A percentile compares a stretch with the other conserved stretches of the same genome.
phyloP scores from a whole-genome alignment of 208 protist species.

The Zelonia costaricensis region DNA sequence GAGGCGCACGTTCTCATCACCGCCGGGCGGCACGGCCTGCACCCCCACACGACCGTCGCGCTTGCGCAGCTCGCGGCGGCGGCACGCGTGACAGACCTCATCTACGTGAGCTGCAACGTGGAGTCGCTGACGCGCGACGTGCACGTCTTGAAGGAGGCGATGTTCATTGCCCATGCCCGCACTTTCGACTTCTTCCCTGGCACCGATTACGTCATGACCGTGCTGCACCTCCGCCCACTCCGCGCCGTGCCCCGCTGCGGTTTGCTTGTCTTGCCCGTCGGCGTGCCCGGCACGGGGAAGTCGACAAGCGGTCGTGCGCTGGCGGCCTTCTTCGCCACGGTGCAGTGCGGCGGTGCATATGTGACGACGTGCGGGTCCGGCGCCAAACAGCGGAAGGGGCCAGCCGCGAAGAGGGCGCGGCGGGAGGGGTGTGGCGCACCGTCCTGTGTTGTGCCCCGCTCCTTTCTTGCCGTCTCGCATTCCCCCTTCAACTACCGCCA shows the following conservation, averaged over 20 bases:
- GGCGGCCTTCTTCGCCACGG: conserved; percentile 14
- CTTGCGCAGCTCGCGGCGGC: conserved; percentile 18
- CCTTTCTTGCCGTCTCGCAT: not conserved
- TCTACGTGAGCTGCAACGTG: conserved; percentile 59
- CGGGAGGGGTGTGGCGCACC: too few species aligned
- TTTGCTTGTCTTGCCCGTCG: conserved; percentile 38
- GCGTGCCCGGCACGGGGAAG: conserved; percentile 32
- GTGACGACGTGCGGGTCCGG: too few species aligned
- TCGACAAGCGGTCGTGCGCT: conserved; percentile 20
- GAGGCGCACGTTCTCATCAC: conserved; percentile 38
- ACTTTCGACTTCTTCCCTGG: conserved; percentile 59
- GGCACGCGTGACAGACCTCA: conserved; percentile 22
- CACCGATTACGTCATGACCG: conserved; percentile 54
- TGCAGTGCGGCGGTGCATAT: not conserved
- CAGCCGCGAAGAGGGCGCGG: not conserved
- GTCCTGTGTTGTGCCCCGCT: conserved; percentile 16
- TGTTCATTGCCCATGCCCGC: conserved; percentile 19
- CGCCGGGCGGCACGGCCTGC: conserved; percentile 39
- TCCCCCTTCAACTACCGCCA: not conserved
- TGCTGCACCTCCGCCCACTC: conserved; percentile 30
- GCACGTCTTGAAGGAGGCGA: conserved; percentile 30
- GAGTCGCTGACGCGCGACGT: conserved; percentile 37
- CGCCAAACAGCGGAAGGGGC: too few species aligned
- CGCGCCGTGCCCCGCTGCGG: not conserved
- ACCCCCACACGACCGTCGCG: conserved; percentile 27